Base-by-base conservation (phyloP, 352 stramenopile genomes). In the Phytophthora vignae region DNA sequence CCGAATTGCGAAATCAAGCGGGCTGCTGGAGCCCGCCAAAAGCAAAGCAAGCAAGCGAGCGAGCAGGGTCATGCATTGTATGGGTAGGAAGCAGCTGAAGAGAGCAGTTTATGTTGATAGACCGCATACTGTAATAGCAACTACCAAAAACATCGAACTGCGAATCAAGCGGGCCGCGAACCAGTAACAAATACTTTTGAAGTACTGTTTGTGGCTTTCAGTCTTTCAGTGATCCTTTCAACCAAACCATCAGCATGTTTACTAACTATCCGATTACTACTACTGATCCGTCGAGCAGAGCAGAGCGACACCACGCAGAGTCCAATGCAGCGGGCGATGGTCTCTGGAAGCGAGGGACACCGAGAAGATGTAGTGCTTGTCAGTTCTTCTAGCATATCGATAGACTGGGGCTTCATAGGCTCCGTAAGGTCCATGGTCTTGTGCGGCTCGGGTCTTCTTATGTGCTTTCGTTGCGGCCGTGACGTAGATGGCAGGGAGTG, bases 331-430 rank as follows among this genome's bases (percentile, higher is more conserved):
- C 31, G 87, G 88, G 8, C 87, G 85, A 63, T 93, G 85, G 44
- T 93, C 88, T 67, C 87, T 75, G 11, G 88, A 91, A n/a, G 87
- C 87, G 31, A 95, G 77, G 12, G 82, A 72, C 4, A 95, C 74
- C 2, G 84, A 90, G 60, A 93, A 91, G 78, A 95, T 90, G 55
- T 90, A 90, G 71, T 93, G 86, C 9, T 83, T 81, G 64, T 94
- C 87, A 1, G 85, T 95, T 21, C 88, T 85, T 48, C 78, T 67
- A n/a, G 85, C 82, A 65, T 95, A 94, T 53, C 87, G 87, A 75
- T 95, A 95, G 21, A 88, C 84, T 2, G 88, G 88, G 19, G 86
- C 87, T 61, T 93, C 85, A 69, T 92, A 95, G 36, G 82, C 86
- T 25, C 87, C 85, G 64, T 93, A 93, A 3, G 87, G 87, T 3